Percentiles rank a stretch among this genome's conserved stretches.
These are phyloP conservation scores for Cyanidium caldarium DNA, from an alignment of 23 red algal genomes.

Conservation along the genomic window DNA sequence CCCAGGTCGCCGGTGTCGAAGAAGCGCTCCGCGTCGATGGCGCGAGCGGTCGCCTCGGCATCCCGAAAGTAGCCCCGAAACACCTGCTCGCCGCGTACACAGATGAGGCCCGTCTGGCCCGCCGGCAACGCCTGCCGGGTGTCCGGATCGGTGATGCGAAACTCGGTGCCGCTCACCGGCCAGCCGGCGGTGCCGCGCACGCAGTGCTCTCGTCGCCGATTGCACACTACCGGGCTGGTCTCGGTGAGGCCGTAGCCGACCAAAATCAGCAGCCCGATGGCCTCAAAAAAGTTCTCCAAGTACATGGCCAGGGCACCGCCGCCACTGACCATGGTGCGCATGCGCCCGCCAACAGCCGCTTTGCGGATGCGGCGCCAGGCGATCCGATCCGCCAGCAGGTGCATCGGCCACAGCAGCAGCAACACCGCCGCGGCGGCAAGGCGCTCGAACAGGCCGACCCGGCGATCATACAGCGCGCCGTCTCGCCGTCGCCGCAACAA, in stretches of 20 bases:
- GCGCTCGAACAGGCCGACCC: neutral
- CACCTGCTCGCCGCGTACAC: conserved; percentile 47
- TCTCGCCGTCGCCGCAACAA: conserved; percentile 9
- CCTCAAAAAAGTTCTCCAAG: conserved; percentile 91
- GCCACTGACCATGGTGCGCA: conserved; percentile 54
- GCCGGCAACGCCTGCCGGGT: conserved; percentile 26
- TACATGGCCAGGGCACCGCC: conserved; percentile 66
- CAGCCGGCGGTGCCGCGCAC: conserved; percentile 69
- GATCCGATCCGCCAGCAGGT: conserved; percentile 26
- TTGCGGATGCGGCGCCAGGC: conserved; percentile 53
- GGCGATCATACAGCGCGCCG: conserved; percentile 10
- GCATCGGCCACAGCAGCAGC: conserved; percentile 44
- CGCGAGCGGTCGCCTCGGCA: conserved; percentile 37
- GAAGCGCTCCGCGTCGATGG: conserved; percentile 68
- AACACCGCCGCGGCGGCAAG: neutral
- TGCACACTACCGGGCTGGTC: conserved; percentile 67
- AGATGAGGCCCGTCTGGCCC: conserved; percentile 42
- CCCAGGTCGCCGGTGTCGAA: conserved; percentile 95
- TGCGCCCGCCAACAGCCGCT: conserved; percentile 25
- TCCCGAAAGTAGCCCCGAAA: conserved; percentile 52
- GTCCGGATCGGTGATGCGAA: conserved; percentile 58
- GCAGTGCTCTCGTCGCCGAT: conserved; percentile 59
- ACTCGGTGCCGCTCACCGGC: conserved; percentile 23
- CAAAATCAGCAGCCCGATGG: conserved; percentile 41
- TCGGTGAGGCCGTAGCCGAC: conserved; percentile 88